Evolutionary conservation across 495 filamentous ascomycete species (phyloP).

Genomic region (Schizothecium vesticola): DNA sequence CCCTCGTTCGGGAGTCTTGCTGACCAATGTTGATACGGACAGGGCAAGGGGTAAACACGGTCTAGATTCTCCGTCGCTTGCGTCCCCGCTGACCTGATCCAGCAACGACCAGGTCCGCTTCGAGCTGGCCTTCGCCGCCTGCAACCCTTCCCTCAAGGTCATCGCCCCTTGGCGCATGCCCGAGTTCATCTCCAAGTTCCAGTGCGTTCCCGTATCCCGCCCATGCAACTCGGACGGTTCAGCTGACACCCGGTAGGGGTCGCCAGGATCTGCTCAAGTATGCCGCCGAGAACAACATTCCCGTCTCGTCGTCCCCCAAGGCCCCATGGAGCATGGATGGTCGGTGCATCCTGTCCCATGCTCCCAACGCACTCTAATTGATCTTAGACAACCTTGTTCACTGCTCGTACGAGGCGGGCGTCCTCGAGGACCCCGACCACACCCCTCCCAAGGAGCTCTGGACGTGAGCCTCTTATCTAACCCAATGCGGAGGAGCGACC

Average conservation of each 20-base stretch:
- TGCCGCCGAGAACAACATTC: conserved; percentile 69
- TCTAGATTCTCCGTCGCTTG: too few species aligned
- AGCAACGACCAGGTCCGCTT: conserved; percentile 64
- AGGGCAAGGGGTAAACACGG: conserved; percentile 8
- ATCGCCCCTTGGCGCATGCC: conserved; percentile 86
- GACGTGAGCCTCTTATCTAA: conserved; percentile 40
- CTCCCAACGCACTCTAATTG: neutral
- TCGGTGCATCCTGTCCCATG: neutral
- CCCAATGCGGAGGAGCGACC: neutral
- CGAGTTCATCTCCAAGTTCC: conserved; percentile 76
- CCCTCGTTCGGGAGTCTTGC: neutral
- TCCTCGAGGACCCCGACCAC: conserved; percentile 61
- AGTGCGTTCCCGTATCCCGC: conserved; percentile 15
- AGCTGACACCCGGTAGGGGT: conserved; percentile 37
- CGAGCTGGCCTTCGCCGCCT: conserved; percentile 43
- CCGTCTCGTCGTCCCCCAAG: conserved; percentile 78
- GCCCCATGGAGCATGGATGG: conserved; percentile 75
- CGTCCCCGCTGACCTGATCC: neutral
- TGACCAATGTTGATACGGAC: neutral
- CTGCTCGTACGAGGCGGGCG: conserved; percentile 85
- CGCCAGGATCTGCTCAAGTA: conserved; percentile 87
- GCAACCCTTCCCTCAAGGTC: conserved; percentile 73
- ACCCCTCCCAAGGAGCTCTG: conserved; percentile 76
- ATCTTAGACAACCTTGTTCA: conserved; percentile 78
- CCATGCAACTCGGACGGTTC: neutral